Evolutionary conservation across 106 monocot genomes (phyloP).

Genomic region (Narthecium ossifragum): DNA sequence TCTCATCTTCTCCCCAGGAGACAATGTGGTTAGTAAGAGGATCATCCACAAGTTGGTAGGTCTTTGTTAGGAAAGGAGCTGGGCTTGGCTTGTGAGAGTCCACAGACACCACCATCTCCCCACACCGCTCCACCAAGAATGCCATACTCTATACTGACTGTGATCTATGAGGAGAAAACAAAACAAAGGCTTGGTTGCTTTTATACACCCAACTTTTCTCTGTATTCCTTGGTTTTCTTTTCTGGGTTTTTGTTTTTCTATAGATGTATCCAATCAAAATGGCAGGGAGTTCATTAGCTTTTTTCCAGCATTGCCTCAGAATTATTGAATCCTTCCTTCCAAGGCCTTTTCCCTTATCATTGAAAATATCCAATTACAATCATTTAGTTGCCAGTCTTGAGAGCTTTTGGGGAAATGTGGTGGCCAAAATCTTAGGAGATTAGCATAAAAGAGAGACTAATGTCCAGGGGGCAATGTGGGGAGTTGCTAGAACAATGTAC

Average conservation of each 20-base stretch:
- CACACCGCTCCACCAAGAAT: conserved; percentile 58
- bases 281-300: conserved; percentile 7
- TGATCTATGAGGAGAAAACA: background rate
- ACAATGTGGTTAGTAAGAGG: conserved; percentile 81
- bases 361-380: conserved; percentile 7
- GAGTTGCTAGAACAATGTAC: background rate
- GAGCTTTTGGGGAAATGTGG: conserved; percentile 15
- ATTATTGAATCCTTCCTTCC: conserved; percentile 6
- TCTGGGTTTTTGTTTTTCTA: background rate
- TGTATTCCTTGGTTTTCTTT: background rate
- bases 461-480: too few species aligned
- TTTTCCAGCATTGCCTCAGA: conserved; percentile 10
- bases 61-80: conserved; percentile 86
- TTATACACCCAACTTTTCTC: background rate
- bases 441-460: too few species aligned
- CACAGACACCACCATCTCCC: conserved; percentile 38
- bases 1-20: conserved; percentile 79
- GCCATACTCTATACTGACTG: conserved; percentile 23
- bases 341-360: conserved; percentile 5
- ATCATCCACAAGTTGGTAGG: conserved; percentile 86
- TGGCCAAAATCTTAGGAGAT: background rate
- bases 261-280: background rate
- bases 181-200: background rate
- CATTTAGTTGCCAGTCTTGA: conserved; percentile 16
- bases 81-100: conserved; percentile 62